These are phyloP conservation scores for Elsinoe australis DNA, from an alignment of 2,329 filamentous ascomycete species.

Conservation along the genomic window DNA sequence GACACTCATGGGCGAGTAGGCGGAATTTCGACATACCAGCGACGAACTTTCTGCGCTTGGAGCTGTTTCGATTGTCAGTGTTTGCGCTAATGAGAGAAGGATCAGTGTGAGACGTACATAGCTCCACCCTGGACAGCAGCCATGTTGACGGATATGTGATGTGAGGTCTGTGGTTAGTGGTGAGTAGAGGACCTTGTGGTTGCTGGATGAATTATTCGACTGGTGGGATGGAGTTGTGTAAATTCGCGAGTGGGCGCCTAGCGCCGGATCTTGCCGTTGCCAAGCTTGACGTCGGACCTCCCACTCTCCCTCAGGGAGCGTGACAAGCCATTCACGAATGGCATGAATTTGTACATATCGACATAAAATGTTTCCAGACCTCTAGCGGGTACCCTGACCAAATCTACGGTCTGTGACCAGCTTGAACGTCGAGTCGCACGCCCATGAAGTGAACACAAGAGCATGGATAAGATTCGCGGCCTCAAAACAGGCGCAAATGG, in stretches of 20 bases:
- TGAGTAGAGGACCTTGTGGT: background rate
- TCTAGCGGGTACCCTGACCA: too few relatives aligned
- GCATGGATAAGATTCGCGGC: conserved; percentile 19
- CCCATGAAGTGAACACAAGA: too few relatives aligned
- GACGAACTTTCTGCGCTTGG: conserved; percentile 72
- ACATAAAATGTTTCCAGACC: too few relatives aligned
- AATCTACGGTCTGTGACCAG: too few relatives aligned
- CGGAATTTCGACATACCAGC: conserved; percentile 33
- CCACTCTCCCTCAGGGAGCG: background rate
- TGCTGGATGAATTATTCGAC: conserved; percentile 9
- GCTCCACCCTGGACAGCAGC: conserved; percentile 28
- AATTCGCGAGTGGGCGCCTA: conserved; percentile 10
- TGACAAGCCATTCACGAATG: too few relatives aligned
- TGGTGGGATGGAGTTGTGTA: conserved; percentile 8
- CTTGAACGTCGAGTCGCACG: too few relatives aligned
- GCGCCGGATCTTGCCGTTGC: conserved; percentile 4
- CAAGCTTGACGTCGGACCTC: background rate
- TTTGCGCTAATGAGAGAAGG: background rate
- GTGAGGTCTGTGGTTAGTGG: conserved; percentile 14
- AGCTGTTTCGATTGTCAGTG: conserved; percentile 45
- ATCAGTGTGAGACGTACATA: conserved; percentile 18
- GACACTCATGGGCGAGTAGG: conserved; percentile 1
- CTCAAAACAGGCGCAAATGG: conserved; percentile 10
- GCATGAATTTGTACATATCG: too few relatives aligned
- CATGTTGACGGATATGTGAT: conserved; percentile 30